phyloP scores from a whole-genome alignment of 345 rosid genomes.

The Rubroshorea leprosula region DNA sequence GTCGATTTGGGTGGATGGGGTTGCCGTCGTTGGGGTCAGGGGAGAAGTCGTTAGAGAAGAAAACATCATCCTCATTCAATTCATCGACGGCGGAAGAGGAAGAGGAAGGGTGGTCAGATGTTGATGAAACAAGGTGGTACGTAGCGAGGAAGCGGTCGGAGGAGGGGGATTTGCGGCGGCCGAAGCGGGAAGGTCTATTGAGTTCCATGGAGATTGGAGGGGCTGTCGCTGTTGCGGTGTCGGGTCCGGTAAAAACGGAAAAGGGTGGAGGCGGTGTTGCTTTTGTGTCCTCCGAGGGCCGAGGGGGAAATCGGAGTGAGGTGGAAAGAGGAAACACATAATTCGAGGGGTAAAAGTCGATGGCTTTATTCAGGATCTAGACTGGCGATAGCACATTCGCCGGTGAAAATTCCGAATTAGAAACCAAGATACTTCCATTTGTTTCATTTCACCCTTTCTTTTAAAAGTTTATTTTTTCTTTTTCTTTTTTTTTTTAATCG shows the following conservation, averaged over 20 bases:
- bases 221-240: background rate
- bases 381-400: too few relatives aligned
- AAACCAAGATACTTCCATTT: too few relatives aligned
- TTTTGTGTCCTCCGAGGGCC: too few relatives aligned
- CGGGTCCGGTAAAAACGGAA: background rate
- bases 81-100: conserved; percentile 37
- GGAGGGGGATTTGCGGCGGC: conserved; percentile 23
- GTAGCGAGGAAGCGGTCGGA: conserved; percentile 36
- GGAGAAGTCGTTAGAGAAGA: conserved; percentile 46
- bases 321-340: background rate
- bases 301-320: too few relatives aligned
- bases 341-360: background rate
- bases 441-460: too few relatives aligned
- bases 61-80: conserved; percentile 67
- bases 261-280: too few relatives aligned
- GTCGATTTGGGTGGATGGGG: background rate
- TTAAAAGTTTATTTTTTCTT: too few relatives aligned
- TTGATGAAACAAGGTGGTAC: conserved; percentile 15
- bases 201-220: conserved; percentile 27
- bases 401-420: too few relatives aligned
- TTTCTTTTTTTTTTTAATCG: too few relatives aligned
- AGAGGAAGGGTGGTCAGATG: conserved; percentile 18
- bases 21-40: conserved; percentile 8
- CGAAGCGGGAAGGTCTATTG: conserved; percentile 28
- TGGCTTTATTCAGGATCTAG: background rate